phyloP scores from a whole-genome alignment of 2,329 filamentous ascomycete genomes.

The Davidsoniella eucalypti region DNA sequence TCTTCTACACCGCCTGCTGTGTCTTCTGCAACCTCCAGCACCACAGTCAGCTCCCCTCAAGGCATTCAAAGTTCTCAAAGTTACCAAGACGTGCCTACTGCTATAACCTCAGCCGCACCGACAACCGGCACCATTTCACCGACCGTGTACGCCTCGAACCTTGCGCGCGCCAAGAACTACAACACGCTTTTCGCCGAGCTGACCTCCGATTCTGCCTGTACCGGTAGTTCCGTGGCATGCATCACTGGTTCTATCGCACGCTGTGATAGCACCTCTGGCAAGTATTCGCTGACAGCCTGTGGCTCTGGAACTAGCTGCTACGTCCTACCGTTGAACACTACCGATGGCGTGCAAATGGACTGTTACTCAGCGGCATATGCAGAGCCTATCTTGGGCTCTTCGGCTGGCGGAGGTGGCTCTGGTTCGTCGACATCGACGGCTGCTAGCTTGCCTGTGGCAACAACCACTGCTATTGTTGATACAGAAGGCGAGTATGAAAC shows the following conservation, averaged over 20 bases:
- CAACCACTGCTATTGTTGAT: background rate
- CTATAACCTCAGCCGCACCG: conserved; percentile 21
- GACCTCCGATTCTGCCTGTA: conserved; percentile 30
- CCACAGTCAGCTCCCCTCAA: conserved; percentile 17
- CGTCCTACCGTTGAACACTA: conserved; percentile 36
- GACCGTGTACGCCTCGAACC: conserved; percentile 27
- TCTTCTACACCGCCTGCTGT: background rate
- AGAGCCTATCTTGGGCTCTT: conserved; percentile 24
- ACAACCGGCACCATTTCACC: conserved; percentile 26
- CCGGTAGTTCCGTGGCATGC: conserved; percentile 32
- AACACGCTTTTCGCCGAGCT: conserved; percentile 32
- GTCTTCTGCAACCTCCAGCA: conserved; percentile 14
- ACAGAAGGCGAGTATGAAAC: conserved; percentile 1
- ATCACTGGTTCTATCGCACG: conserved; percentile 31
- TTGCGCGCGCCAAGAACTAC: conserved; percentile 27
- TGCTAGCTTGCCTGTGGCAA: no score
- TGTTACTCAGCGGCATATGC: conserved; percentile 29
- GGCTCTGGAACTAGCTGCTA: conserved; percentile 27
- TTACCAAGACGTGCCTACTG: conserved; percentile 24
- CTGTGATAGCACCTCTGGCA: conserved; percentile 25
- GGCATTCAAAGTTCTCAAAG: no score
- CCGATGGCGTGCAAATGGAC: conserved; percentile 30
- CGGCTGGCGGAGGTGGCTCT: background rate
- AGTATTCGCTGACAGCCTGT: conserved; percentile 27
- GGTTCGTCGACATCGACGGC: background rate